phyloP scores from a whole-genome alignment of 202 grass and related monocot genomes.

The Schoenoplectus triqueter region DNA sequence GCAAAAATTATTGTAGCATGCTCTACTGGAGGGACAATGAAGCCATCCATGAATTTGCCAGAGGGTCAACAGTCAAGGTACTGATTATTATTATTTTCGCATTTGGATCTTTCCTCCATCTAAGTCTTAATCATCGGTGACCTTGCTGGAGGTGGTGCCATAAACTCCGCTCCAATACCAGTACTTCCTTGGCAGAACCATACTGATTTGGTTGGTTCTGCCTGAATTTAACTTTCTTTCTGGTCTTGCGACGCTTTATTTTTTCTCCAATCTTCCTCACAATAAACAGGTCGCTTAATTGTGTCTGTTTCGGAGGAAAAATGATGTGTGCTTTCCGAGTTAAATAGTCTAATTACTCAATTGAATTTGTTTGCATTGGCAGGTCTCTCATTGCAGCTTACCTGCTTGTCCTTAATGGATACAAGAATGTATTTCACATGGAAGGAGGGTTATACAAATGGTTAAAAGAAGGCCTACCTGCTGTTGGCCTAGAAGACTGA shows the following conservation, averaged over 20 bases:
- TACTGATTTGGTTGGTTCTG: not conserved
- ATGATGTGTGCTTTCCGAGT: not conserved
- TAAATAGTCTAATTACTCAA: not conserved
- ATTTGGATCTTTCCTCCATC: too few relatives aligned
- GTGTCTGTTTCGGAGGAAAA: constrained; percentile 11
- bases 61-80: constrained; percentile 95
- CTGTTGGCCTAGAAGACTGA: constrained; percentile 48
- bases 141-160: too few relatives aligned
- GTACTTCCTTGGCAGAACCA: not conserved
- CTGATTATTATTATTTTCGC: not conserved
- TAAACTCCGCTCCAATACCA: not conserved
- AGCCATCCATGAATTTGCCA: constrained; percentile 85
- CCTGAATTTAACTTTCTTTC: not conserved
- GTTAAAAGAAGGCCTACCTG: constrained; percentile 80
- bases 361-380: constrained; percentile 13
- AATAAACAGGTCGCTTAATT: not conserved
- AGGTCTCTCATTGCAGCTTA: constrained; percentile 95
- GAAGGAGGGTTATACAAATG: constrained; percentile 80
- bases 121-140: too few relatives aligned
- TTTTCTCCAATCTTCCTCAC: not conserved
- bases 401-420: constrained; percentile 81
- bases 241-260: not conserved
- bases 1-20: constrained; percentile 97
- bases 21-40: constrained; percentile 84
- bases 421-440: constrained; percentile 87